Evolutionary conservation across 192 early-diverging fungal genomes (phyloP).

Genomic region (Umbelopsis isabellina): DNA sequence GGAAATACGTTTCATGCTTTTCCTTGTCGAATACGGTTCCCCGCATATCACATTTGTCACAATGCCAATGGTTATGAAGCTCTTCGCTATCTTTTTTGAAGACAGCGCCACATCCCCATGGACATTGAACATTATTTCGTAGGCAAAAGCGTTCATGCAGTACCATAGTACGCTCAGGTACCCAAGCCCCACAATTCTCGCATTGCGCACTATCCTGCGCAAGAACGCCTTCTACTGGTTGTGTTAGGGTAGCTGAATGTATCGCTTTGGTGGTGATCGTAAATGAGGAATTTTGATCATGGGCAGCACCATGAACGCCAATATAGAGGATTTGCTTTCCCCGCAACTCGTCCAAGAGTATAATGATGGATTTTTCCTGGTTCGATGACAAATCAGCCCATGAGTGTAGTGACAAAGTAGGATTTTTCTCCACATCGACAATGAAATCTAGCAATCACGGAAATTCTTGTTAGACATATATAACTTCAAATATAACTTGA

Average conservation of each 20-base stretch:
- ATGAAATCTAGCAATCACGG: constrained; percentile 43
- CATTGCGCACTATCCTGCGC: constrained; percentile 52
- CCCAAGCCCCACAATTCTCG: constrained; percentile 68
- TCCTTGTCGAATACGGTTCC: constrained; percentile 47
- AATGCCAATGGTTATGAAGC: constrained; percentile 82
- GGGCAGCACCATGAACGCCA: constrained; percentile 43
- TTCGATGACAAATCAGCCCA: constrained; percentile 50
- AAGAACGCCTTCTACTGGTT: constrained; percentile 12
- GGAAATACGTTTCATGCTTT: constrained; percentile 72
- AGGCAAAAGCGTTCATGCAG: constrained; percentile 82
- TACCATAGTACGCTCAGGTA: constrained; percentile 60
- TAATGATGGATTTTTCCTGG: constrained; percentile 34
- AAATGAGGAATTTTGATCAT: constrained; percentile 11
- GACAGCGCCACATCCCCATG: constrained; percentile 57
- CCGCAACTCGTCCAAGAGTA: constrained; percentile 13
- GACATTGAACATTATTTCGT: constrained; percentile 78
- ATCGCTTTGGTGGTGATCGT: not conserved
- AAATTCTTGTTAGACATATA: not conserved
- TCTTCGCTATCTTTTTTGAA: constrained; percentile 68
- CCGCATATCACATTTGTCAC: constrained; percentile 63
- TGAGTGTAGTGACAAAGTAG: constrained; percentile 46
- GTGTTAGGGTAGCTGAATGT: not conserved
- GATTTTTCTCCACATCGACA: constrained; percentile 30
- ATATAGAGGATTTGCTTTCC: constrained; percentile 39
- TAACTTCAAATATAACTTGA: not conserved